Conservation (phyloP, 139 green algal species). For the Chlamydomonas urium region DNA sequence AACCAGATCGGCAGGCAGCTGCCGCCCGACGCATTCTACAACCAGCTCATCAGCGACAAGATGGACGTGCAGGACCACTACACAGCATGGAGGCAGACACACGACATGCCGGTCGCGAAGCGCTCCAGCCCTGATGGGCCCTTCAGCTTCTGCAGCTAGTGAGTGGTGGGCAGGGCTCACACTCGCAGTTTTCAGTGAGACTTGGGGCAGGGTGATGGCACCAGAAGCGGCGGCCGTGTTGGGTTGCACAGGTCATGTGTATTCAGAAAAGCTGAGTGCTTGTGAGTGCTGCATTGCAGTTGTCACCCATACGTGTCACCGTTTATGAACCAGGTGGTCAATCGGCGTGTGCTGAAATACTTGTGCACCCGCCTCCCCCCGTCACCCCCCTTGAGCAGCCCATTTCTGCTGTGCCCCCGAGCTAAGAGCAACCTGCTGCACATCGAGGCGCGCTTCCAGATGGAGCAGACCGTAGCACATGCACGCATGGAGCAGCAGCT, state of each 20-base stretch:
- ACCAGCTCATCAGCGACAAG: conserved; percentile 81
- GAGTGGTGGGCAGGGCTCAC: too few species aligned
- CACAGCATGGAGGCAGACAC: conserved; percentile 14
- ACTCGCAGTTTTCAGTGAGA: too few species aligned
- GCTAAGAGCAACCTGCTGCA: conserved; percentile 89
- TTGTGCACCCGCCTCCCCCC: too few species aligned
- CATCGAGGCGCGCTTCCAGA: conserved; percentile 66
- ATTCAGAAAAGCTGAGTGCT: too few species aligned
- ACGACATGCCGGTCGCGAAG: background rate
- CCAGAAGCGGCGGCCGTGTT: too few species aligned
- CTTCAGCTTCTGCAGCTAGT: conserved; percentile 25
- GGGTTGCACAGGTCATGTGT: too few species aligned
- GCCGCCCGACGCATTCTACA: conserved; percentile 86
- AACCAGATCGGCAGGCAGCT: conserved; percentile 68
- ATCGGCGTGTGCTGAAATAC: too few species aligned
- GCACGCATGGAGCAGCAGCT: conserved; percentile 72
- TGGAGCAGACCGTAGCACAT: conserved; percentile 66
- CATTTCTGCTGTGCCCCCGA: conserved; percentile 83
- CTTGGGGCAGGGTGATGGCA: too few species aligned
- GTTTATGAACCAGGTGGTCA: too few species aligned
- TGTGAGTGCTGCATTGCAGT: too few species aligned
- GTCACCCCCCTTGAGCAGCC: too few species aligned
- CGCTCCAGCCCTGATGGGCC: background rate
- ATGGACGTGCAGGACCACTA: conserved; percentile 23
- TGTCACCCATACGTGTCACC: too few species aligned